Base-by-base conservation (phyloP, 169 alveolate species). In the Plasmodium ovale region DNA sequence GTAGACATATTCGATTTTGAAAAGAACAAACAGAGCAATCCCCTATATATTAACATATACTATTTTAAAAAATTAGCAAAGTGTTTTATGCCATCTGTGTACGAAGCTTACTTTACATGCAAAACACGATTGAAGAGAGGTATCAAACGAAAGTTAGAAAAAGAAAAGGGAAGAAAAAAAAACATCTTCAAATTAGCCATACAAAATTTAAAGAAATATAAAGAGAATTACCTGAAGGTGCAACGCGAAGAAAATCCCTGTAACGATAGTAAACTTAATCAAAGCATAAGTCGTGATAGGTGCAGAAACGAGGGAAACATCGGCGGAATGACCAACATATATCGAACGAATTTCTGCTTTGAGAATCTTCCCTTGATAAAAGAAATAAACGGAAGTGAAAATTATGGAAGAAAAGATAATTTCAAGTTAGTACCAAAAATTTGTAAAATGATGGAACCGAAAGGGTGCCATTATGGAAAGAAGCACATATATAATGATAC, bases 21-120 rank as follows among this genome's bases (percentile, higher is more conserved):
- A 25, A 73, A 23, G 39, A 73, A 73, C 44, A 73, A 73, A 27
- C 27, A 3, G 23, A 44, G 44, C 25, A 73, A 51, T 19, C 88
- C 88, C 3, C 42, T 64, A 25, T 73, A 73, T 59, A 53, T 73
- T 37, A 73, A 59, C 21, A 73, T 73, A 27, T 73, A 73, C 27
- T 73, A 59, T 59, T 73, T 73, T 73, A 73, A 73, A 73, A 73
- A 73, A 60, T 73, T 73, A 60, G 59, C 88, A 3, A 73, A 73
- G 53, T 58, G 70, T 21, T 73, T 73, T 59, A 60, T 39, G 37
- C 72, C 73, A 7, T 73, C 88, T 12, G 23, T 73, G 9, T 73
- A 73, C 59, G 88, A 73, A 16, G 88, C 88, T 3, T 73, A 73
- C n/a, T 73, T 73, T 31, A 21, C 53, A 12, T 19, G 44, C 23